Evolutionary conservation across 495 filamentous ascomycete genomes (phyloP).

Genomic region (Barbatosphaeria neglecta): DNA sequence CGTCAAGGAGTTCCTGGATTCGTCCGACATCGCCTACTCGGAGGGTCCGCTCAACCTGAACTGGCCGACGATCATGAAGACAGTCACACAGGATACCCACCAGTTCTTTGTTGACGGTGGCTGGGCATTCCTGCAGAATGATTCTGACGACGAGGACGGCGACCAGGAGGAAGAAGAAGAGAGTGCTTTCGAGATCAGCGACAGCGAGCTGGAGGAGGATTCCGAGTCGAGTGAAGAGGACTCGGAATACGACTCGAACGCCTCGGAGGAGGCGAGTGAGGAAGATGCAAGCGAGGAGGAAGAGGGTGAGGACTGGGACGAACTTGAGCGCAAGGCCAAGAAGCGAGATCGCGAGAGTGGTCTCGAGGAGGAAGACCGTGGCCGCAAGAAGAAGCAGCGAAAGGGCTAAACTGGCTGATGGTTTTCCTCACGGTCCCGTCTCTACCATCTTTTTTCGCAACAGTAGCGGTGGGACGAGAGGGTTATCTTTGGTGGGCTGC

Average conservation of each 20-base stretch:
- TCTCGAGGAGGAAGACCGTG: slow-evolving; percentile 54
- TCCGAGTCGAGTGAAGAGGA: slow-evolving; percentile 80
- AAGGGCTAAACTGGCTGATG: slow-evolving; percentile 16
- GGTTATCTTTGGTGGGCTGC: no score
- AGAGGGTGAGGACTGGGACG: slow-evolving; percentile 86
- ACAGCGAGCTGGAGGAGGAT: slow-evolving; percentile 66
- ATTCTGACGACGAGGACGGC: slow-evolving; percentile 74
- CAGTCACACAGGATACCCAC: slow-evolving; percentile 83
- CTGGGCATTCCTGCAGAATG: slow-evolving; percentile 83
- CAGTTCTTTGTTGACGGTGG: slow-evolving; percentile 91
- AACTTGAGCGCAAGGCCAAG: slow-evolving; percentile 81
- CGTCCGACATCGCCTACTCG: slow-evolving; percentile 82
- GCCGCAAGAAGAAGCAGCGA: slow-evolving; percentile 29
- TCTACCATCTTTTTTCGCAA: background rate
- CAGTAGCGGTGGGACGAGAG: no score
- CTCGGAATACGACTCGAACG: slow-evolving; percentile 86
- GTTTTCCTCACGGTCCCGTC: background rate
- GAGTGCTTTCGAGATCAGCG: slow-evolving; percentile 78
- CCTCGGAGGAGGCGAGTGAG: slow-evolving; percentile 61
- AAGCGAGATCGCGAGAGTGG: slow-evolving; percentile 70
- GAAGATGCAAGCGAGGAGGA: slow-evolving; percentile 57
- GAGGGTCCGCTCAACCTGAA: slow-evolving; percentile 97
- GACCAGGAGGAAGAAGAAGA: slow-evolving; percentile 74
- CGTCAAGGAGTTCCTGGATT: slow-evolving; percentile 97
- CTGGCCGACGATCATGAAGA: slow-evolving; percentile 99